Conservation (phyloP, 2,329 filamentous ascomycete species). For the Macroventuria anomochaeta region DNA sequence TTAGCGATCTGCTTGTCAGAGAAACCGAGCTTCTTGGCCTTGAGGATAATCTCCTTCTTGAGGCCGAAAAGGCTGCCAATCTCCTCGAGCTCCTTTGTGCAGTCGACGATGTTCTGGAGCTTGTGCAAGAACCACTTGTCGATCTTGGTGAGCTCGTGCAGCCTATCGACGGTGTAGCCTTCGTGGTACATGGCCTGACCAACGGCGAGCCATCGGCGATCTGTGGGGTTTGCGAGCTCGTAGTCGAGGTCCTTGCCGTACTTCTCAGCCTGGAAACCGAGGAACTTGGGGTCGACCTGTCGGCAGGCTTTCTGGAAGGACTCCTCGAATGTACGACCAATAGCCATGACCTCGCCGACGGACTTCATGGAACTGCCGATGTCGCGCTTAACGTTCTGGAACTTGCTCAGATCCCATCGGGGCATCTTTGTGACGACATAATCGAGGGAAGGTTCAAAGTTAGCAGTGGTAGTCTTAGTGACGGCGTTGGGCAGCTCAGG, state of each 20-base stretch:
- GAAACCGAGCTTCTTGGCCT: constrained; percentile 97
- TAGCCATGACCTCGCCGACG: constrained; percentile 98
- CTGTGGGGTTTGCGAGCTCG: constrained; percentile 88
- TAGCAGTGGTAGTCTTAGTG: constrained; percentile 97
- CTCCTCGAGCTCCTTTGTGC: constrained; percentile 82
- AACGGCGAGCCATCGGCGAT: constrained; percentile 95
- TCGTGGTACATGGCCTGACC: constrained; percentile 98
- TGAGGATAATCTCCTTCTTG: constrained; percentile 85
- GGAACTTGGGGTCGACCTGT: constrained; percentile 89
- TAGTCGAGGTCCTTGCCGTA: constrained; percentile 87
- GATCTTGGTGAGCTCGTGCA: constrained; percentile 96
- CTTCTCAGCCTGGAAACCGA: constrained; percentile 93
- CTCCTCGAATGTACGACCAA: constrained; percentile 97
- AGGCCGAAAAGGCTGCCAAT: constrained; percentile 82
- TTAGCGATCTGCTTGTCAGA: constrained; percentile 93
- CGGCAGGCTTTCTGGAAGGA: constrained; percentile 99
- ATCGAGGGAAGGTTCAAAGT: constrained; percentile 96
- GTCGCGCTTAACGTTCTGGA: constrained; percentile 97
- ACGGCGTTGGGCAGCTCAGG: constrained; percentile 97
- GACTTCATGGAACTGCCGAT: constrained; percentile 99
- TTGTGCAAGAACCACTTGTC: constrained; percentile 99
- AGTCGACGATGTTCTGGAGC: constrained; percentile 95
- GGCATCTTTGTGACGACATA: constrained; percentile 99
- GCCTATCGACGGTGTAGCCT: constrained; percentile 87
- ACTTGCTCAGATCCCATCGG: constrained; percentile 97